Evolutionary conservation across 495 filamentous ascomycete genomes (phyloP), one percentile per base, ranked within the genome.

Genomic region (Aspergillus bertholletiae): DNA sequence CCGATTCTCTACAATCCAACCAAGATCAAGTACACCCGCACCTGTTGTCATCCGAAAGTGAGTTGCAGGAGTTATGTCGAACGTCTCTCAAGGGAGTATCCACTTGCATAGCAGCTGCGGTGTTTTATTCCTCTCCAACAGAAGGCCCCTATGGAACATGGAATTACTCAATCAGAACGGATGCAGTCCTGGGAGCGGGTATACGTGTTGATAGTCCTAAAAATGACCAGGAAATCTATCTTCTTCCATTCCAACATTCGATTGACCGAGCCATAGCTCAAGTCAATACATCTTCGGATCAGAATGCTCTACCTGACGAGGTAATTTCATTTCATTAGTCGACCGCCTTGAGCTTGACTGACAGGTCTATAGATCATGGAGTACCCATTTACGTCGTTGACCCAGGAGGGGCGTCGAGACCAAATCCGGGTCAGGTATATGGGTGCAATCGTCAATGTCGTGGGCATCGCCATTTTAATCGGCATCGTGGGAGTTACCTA

Each of bases 121-220:
- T 87, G 21, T 95, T 96, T 65, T 68, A 81, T 49, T 84, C 81
- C 6, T 90, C 87, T 9, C 89, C 88, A 3, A 75, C 60, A 2
- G 87, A 91, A 71, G 88, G 88, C 7, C 58, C 65, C 0, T 79
- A 75, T 26, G 80, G 78, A 0, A 57, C 77, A n/a, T 95, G 91
- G 91, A 93, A 93, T 66, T 96, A 95, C 58, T 91, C 87, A 1
- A 74, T 96, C 17, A 75, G 89, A 51, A 82, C 82, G 3, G 91
- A 96, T 64, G 82, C 82, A 3, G 73, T 79, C 0, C 69, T 92
- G 50, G 80, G 80, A 1, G 68, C 69, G 15, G 80, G 76, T 47
- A 81, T 95, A 53, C 77, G 84, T 60, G 78, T 82, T 32, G 71
- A 80, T 7, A 67, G 69, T 12, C 65, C 76, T 37, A 72, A 75